Evolutionary conservation across 1,139 yeast genomes (phyloP), one percentile per base, ranked within the genome.

Genomic region (Kurtzmaniella natalensis): DNA sequence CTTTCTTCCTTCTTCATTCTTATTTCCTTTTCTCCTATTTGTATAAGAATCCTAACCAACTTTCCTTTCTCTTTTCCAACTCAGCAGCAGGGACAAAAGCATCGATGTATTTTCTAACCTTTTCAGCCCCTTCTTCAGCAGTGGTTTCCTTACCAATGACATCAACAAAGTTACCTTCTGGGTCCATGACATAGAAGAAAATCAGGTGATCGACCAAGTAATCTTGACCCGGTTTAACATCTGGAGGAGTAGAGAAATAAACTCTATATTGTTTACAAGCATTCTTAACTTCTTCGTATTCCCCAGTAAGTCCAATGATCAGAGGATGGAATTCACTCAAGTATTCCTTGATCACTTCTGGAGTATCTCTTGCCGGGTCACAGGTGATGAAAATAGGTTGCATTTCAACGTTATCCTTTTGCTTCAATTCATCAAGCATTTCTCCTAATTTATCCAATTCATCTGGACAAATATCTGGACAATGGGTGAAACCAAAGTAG

Each of bases 401-500:
- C 33, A 88, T 53, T 32, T 77, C 67, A 37, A 81, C 73, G 21
- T 69, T 67, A 34, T 78, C 71, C 43, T 76, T 72, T 18, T 52
- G 40, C 47, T 81, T 76, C 50, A 85, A 66, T 17, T 69, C 75
- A 34, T 79, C 75, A 45, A 92, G 61, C 75, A 94, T 85, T 22
- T 76, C 72, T 2, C 95, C 86, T 56, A 92, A 70, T 53, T 89
- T 87, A 55, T 92, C 98, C 43, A 92, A 72, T 58, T 92, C 98
- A 55, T 92, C 97, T 7, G 98, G 98, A 59, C 98, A 92, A 34
- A 92, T 88, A 59, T 92, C 98, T 6, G 98, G 98, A 61, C 98
- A 92, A 61, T 88, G 89, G 4, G 95, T 84, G 64, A 92, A 92
- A 0, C 98, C 98, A 61, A 92, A 92, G 59, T 92, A 92, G 13